Percentiles rank a stretch among this genome's conserved stretches.
Conservation (phyloP, 2,329 filamentous ascomycete species). For the Chlorencoelia australis region DNA sequence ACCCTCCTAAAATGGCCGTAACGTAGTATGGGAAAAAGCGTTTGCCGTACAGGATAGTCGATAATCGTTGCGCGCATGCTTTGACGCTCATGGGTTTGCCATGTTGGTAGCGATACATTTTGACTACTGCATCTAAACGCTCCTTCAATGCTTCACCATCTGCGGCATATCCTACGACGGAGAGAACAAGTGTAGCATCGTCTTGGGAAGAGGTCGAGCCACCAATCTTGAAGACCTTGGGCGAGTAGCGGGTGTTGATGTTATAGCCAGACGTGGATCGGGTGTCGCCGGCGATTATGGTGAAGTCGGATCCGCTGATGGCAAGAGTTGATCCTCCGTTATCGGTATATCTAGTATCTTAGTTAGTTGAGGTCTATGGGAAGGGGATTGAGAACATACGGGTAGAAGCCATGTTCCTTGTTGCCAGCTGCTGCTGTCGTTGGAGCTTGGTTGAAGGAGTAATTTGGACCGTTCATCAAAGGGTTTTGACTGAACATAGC, state of each 20-base stretch:
- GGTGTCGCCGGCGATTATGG: slow-evolving; percentile 95
- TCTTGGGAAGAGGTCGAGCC: slow-evolving; percentile 78
- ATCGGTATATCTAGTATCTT: slow-evolving; percentile 74
- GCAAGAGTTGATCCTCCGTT: slow-evolving; percentile 95
- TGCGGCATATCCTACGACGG: slow-evolving; percentile 90
- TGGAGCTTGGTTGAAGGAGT: slow-evolving; percentile 55
- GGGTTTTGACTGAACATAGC: slow-evolving; percentile 64
- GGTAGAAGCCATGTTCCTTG: slow-evolving; percentile 79
- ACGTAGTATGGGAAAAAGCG: slow-evolving; percentile 99
- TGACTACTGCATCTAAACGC: slow-evolving; percentile 86
- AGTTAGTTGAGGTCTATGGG: background rate
- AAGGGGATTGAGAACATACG: slow-evolving; percentile 48
- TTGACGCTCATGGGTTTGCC: slow-evolving; percentile 92
- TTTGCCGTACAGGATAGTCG: slow-evolving; percentile 93
- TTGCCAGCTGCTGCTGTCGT: slow-evolving; percentile 43
- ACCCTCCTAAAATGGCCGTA: slow-evolving; percentile 81
- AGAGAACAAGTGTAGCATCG: slow-evolving; percentile 78
- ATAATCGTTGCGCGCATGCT: slow-evolving; percentile 88
- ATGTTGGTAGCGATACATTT: slow-evolving; percentile 98
- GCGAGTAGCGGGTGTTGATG: slow-evolving; percentile 93
- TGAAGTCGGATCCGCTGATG: slow-evolving; percentile 88
- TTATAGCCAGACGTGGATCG: slow-evolving; percentile 93
- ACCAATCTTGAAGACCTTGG: slow-evolving; percentile 96
- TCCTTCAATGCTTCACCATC: slow-evolving; percentile 92
- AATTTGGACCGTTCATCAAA: slow-evolving; percentile 58